Percentiles rank a stretch among this genome's conserved stretches.
phyloP scores from a whole-genome alignment of 2,329 filamentous ascomycete genomes.

The Diaporthe humulicola region DNA sequence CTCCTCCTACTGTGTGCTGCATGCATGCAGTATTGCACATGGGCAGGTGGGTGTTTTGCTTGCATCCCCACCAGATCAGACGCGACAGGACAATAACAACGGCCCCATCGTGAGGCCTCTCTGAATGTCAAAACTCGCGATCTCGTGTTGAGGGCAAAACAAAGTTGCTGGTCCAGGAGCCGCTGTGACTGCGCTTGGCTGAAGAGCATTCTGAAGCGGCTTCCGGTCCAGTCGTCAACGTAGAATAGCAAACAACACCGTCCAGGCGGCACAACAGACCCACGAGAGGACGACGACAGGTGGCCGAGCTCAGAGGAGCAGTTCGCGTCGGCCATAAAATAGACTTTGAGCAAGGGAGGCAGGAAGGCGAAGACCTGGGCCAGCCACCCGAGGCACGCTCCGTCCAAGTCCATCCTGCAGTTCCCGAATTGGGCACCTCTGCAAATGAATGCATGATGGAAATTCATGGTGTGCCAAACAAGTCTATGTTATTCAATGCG shows the following conservation, averaged over 20 bases:
- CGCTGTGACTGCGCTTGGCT: conserved; percentile 21
- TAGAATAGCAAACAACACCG: conserved; percentile 13
- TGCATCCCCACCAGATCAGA: conserved; percentile 20
- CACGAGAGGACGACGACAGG: conserved; percentile 10
- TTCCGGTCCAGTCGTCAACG: not conserved
- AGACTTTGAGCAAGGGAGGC: conserved; percentile 10
- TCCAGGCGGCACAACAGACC: not conserved
- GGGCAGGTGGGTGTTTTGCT: conserved; percentile 6
- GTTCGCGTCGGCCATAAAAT: conserved; percentile 12
- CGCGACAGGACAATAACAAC: conserved; percentile 37
- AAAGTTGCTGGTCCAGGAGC: conserved; percentile 7
- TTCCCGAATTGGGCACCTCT: not conserved
- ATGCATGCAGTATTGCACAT: conserved; percentile 8
- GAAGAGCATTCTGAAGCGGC: conserved; percentile 17
- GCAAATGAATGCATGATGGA: not conserved
- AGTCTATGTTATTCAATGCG: not conserved
- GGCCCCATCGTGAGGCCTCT: conserved; percentile 19
- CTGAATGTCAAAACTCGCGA: conserved; percentile 14
- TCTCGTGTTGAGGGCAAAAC: conserved; percentile 9
- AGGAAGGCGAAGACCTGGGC: not conserved
- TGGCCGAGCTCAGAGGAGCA: not conserved
- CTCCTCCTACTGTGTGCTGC: not conserved
- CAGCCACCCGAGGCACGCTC: conserved; percentile 10
- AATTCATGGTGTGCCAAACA: not conserved
- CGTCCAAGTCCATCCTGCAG: not conserved